Base-by-base conservation (phyloP, 2,329 filamentous ascomycete genomes). In the Helicocarpus griseus region DNA sequence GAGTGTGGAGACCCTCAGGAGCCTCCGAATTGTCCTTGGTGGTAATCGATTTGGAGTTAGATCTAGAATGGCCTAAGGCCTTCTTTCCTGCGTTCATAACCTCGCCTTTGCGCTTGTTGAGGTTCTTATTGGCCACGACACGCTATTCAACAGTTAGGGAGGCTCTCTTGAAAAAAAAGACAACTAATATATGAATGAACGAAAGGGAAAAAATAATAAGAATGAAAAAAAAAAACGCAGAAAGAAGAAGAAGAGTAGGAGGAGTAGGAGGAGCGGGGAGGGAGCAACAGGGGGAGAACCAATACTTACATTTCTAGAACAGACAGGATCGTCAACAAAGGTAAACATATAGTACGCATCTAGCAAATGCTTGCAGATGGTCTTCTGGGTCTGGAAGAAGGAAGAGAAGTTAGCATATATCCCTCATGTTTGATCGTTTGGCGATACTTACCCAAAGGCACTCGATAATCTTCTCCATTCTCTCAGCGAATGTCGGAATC, bases 311-410 rank as follows among this genome's bases (percentile, higher is more conserved):
- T 56, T 62, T 29, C 53, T 53, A 19, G 60, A 53, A 11, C 52
- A 59, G 17, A 57, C 44, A 3, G 69, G 69, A 46, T 72, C 68
- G 46, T 71, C 67, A 28, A 71, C 60, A 40, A 71, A 62, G 4
- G 57, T 56, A 40, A 60, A 54, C 28, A 67, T 45, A 53, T 66
- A 71, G 6, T 58, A 54, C 1, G 63, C 56, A 45, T 69, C 68
- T 14, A 69, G 53, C 9, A 71, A 54, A 48, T 69, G 68, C 50
- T 69, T 69, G 62, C 66, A 70, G 29, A 71, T 66, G 0, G 67
- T 66, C 56, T 72, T 72, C 28, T 64, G 64, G 7, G 52, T 56
- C 56, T 62, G 31, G n/a, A 5, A 33, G 29, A 17, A 0, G 31
- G 5, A n/a, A n/a, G n/a, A n/a, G n/a, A 22, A 17, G 28, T 52